These are phyloP conservation scores for Liriodendron chinense DNA, from an alignment of 164 flowering plant species.

Conservation along the genomic window DNA sequence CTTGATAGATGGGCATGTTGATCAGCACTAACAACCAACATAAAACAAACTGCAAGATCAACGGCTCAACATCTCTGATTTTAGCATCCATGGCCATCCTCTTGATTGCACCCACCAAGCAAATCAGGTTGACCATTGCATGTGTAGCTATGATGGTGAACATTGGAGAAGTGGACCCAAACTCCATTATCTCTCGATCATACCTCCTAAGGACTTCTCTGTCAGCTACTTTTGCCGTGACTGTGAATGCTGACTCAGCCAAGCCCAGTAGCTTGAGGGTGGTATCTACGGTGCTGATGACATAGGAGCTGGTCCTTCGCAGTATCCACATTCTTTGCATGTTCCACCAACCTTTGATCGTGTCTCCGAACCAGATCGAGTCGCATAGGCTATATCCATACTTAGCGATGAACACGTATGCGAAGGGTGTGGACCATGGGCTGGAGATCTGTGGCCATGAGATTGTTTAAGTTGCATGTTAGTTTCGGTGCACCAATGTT, in stretches of 20 bases:
- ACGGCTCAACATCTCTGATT: conserved; percentile 3
- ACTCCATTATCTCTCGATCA: conserved; percentile 64
- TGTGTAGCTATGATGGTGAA: conserved; percentile 48
- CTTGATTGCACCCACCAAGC: conserved; percentile 33
- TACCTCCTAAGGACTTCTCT: conserved; percentile 46
- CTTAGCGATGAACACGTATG: conserved; percentile 34
- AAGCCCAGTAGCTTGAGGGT: conserved; percentile 36
- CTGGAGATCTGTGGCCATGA: conserved; percentile 46
- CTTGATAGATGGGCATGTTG: conserved; percentile 30
- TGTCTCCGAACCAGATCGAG: conserved; percentile 46
- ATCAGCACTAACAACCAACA: conserved; percentile 21
- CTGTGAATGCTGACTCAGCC: conserved; percentile 33
- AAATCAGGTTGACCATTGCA: conserved; percentile 53
- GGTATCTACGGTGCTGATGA: conserved; percentile 50
- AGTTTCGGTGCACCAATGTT: background rate
- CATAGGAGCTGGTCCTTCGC: conserved; percentile 51
- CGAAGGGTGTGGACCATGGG: conserved; percentile 63
- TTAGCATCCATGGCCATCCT: background rate
- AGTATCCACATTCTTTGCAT: conserved; percentile 68
- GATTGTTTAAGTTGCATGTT: background rate
- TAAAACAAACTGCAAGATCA: conserved; percentile 18
- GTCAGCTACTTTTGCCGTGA: conserved; percentile 55
- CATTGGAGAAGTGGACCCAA: conserved; percentile 57
- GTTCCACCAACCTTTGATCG: conserved; percentile 65
- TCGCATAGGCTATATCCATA: conserved; percentile 35